Base-by-base conservation (phyloP, 495 filamentous ascomycete species). In the Letharia columbiana region DNA sequence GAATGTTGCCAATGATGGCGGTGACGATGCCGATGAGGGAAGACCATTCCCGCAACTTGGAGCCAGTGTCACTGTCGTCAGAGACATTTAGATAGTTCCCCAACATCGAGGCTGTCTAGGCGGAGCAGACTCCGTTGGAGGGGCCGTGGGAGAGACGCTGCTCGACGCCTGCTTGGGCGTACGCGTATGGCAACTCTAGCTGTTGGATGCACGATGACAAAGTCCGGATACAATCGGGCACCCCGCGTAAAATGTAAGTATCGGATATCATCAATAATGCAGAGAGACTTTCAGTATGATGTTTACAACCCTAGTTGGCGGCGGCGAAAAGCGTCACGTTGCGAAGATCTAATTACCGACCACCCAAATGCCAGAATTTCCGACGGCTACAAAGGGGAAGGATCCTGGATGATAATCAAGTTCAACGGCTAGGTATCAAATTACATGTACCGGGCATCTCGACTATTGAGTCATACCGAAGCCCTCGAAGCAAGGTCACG, bases 21-120 rank as follows among this genome's bases (percentile, higher is more conserved):
- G 92, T 92, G 58, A 92, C 75, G 71, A 98, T 97, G 70, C 94
- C 94, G 71, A 98, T 98, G 65, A 97, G 77, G 2, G 91, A 93
- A 15, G 90, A 94, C 92, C 92, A 96, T 71, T 89, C 81, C 63
- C 86, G 84, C 11, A 90, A 75, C 2, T 61, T 66, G 31, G 64
- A 47, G 20, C 44, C 42, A 13, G 57, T 61, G 33, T 8, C 44
- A 9, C 44, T 57, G 28, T 42, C 35, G 15, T 66, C 28, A 13
- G 23, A 18, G 15, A 20, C 17, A 17, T 20, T 18, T 42, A 45
- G 20, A 58, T 33, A 4, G 10, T 15, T 59, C 33, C 7, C 54
- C 20, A 28, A 33, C 31, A 57, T 65, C 31, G 54, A 59, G 5
- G 40, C 41, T 15, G 41, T 33, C 28, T 47, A 45, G 28, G 41